Conservation (phyloP, 495 filamentous ascomycete species). For the Xanthoparmelia taractica region DNA sequence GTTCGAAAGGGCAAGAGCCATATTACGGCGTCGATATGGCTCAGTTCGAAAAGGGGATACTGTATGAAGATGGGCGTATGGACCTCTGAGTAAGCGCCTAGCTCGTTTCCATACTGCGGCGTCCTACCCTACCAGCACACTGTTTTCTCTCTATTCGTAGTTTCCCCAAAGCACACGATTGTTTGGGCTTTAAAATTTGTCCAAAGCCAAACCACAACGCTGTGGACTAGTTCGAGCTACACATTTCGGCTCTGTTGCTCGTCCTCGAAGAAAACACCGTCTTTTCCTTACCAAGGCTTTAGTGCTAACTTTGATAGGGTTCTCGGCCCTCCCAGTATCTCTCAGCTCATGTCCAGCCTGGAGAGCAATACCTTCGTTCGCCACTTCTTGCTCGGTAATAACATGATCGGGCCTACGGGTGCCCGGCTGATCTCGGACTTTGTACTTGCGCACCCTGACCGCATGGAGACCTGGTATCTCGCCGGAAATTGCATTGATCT, state of each 20-base stretch:
- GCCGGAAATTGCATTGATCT: conserved; percentile 36
- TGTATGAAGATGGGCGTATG: conserved; percentile 19
- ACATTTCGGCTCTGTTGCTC: background rate
- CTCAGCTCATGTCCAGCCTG: conserved; percentile 31
- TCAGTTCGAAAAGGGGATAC: conserved; percentile 17
- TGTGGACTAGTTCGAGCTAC: background rate
- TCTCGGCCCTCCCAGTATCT: conserved; percentile 35
- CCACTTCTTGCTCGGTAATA: conserved; percentile 40
- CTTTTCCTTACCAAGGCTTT: background rate
- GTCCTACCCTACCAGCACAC: background rate
- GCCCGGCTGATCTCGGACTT: conserved; percentile 34
- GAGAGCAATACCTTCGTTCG: conserved; percentile 30
- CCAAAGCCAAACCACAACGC: background rate
- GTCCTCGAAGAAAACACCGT: background rate
- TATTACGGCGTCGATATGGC: conserved; percentile 9
- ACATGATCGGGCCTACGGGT: conserved; percentile 36
- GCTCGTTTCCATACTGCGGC: background rate
- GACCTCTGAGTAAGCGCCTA: conserved; percentile 16
- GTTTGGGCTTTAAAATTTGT: background rate
- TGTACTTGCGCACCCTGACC: conserved; percentile 28
- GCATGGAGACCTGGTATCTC: conserved; percentile 41
- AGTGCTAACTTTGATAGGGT: background rate
- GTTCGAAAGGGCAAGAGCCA: conserved; percentile 9
- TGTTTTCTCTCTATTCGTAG: background rate
- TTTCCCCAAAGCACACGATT: background rate